Evolutionary conservation across 169 alveolate species (phyloP), one percentile per base, ranked within the genome.

Genomic region (Babesia divergens): DNA sequence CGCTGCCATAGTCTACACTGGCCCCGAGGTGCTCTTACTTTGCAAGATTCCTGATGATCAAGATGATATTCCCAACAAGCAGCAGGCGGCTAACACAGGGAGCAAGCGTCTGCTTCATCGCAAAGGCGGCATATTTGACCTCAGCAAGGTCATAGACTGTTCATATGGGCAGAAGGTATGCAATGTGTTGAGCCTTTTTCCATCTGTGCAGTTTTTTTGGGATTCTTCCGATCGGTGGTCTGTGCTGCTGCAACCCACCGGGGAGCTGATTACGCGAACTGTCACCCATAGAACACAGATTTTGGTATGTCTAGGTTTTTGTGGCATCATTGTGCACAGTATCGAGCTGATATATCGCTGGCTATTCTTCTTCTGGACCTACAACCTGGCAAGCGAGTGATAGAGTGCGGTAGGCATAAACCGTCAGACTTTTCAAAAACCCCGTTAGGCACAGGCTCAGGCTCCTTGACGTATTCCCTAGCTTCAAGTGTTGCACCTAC

Each of bases 261-360:
- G 94, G 5, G 95, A 90, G 75, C 84, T 91, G 35, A 85, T 91
- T 31, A 88, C 93, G 13, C 42, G 67, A 32, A 65, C 90, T 24
- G 75, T 91, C 4, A 84, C 83, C 44, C 92, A 90, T 52, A 84
- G 89, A 46, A 94, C 97, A 6, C 97, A 94, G 83, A 94, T 92
- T 55, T 81, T 94, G 70, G 84, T 75, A 53, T 9, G 62, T 0
- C 7, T 0, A 3, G 1, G 0, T 6, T 7, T 0, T 52, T 31
- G 0, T 31, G 49, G 29, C 3, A 8, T 20, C 26, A 56, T 16
- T 42, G 7, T 52, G 43, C 40, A 14, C 67, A 71, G 68, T 94
- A 91, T 79, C 94, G 93, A 62, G 95, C 95, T 49, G 97, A 94
- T 66, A 92, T 94, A 64, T 91, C 97, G 22, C 85, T 94, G 74